Base-by-base conservation (phyloP, 768 basidiomycete species). In the Hemileccinum impolitum region DNA sequence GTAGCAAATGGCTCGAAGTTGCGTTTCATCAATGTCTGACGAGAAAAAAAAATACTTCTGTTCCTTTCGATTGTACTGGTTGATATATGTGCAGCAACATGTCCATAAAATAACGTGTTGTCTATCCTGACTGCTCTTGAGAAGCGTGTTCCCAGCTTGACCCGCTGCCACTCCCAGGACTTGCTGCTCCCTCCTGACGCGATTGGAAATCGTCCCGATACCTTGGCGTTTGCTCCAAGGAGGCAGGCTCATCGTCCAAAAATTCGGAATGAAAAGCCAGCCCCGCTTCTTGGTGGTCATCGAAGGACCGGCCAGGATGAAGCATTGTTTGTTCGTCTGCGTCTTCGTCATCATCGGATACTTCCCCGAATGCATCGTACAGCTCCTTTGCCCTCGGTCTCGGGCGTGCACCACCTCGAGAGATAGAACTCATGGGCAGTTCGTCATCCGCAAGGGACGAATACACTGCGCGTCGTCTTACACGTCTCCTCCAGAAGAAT, bases 311-410 rank as follows among this genome's bases (percentile, higher is more conserved):
- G 25, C 71, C 69, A 18, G 66, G 61, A 6, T 76, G 75, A 44
- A 94, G 71, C 26, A 78, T 79, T 0, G 84, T 84, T 54, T 77
- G 76, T 62, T 94, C 93, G 59, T 90, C 81, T 13, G 72, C 82
- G 44, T 88, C 84, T 39, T 90, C 87, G 50, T 87, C 87, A 39
- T 90, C 87, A 52, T 91, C 93, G 26, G 85, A 87, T 23, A 84
- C 77, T 61, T 93, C 92, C 31, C 92, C 93, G 69, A 98, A 98
- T 15, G 95, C 94, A 68, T 98, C 94, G 60, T 97, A 98, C 53
- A 99, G 64, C 69, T 97, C 95, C 70, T 87, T 87, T 43, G 93
- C 88, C 43, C 84, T 76, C 32, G 76, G 71, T 19, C 75, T 58
- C 12, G 68, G 43, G 15, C 54, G 56, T 47, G 39, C 54, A 25